Evolutionary conservation across 2,329 filamentous ascomycete species (phyloP).

Genomic region (Penicillium sp.): DNA sequence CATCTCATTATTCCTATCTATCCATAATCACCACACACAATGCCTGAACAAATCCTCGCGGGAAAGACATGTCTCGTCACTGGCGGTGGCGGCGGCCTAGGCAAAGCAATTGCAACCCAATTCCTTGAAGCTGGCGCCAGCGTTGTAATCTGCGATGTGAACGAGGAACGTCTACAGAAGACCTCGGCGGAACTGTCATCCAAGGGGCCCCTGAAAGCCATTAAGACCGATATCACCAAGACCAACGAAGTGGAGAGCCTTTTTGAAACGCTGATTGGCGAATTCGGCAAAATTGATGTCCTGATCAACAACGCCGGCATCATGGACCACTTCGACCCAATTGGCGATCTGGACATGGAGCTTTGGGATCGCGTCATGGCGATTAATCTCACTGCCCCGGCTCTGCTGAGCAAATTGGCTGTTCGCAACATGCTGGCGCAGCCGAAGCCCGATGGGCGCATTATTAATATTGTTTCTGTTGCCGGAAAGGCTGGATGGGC

Average conservation of each 20-base stretch:
- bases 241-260: conserved; percentile 37
- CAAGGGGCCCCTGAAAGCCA: conserved; percentile 23
- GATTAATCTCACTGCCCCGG: conserved; percentile 58
- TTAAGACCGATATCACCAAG: conserved; percentile 41
- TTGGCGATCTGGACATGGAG: conserved; percentile 46
- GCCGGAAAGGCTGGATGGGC: conserved; percentile 46
- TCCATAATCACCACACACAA: not conserved
- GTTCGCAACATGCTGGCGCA: conserved; percentile 48
- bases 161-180: conserved; percentile 27
- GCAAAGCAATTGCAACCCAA: conserved; percentile 37
- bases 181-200: conserved; percentile 24
- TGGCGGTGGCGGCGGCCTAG: conserved; percentile 39
- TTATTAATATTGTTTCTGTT: conserved; percentile 55
- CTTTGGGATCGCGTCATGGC: conserved; percentile 56
- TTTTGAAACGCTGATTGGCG: conserved; percentile 31
- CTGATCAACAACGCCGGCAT: conserved; percentile 59
- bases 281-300: conserved; percentile 54
- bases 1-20: not conserved
- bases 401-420: conserved; percentile 52
- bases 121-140: conserved; percentile 39
- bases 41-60: conserved; percentile 21
- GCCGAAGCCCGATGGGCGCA: conserved; percentile 42
- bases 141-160: conserved; percentile 41
- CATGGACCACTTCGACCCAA: conserved; percentile 56
- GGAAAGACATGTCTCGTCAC: conserved; percentile 35